Evolutionary conservation across 2,329 filamentous ascomycete species (phyloP), one percentile per base, ranked within the genome.

Genomic region (Botrytis squamosa): DNA sequence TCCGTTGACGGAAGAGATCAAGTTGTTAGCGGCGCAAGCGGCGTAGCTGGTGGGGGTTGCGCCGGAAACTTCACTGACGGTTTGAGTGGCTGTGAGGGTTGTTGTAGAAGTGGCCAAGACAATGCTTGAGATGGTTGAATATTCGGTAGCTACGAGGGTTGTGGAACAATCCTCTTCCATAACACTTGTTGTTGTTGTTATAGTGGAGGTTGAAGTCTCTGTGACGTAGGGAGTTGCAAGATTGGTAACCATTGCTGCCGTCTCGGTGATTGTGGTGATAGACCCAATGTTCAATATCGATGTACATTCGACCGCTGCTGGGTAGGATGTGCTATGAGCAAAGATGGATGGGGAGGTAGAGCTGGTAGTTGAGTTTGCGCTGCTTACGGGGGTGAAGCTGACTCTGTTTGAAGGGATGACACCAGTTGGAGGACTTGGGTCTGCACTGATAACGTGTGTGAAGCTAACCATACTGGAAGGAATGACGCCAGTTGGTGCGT

Each of bases 361-460:
- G 38, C 60, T 42, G 36, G n/a, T 40, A 16, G 59, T 63, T 63
- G 59, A 62, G 59, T 62, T 62, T 62, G 36, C 59, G 49, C 49
- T 52, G 49, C 49, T 52, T 52, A 62, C 25, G 38, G 59, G 59
- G 36, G 59, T 62, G 36, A 62, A 16, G 20, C 36, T 62, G 22
- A 22, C 36, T 62, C 59, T 25, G 12, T 14, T 62, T 20, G 59
- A 62, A 62, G 59, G 36, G 0, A 38, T 40, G 36, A 40, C 25
- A 3, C 36, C 36, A 63, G 36, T 63, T 63, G 38, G 60, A 63
- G 60, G 14, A 4, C 33, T 42, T 18, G 36, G 36, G 38, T 63
- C 38, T 40, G 22, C 46, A 9, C 57, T 60, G 33, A 38, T 60
- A 14, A 62, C 14, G 25, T 20, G 59, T 12, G 59, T 62, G 36